Conservation (phyloP, 495 filamentous ascomycete species). For the Tuber umbilicatum region DNA sequence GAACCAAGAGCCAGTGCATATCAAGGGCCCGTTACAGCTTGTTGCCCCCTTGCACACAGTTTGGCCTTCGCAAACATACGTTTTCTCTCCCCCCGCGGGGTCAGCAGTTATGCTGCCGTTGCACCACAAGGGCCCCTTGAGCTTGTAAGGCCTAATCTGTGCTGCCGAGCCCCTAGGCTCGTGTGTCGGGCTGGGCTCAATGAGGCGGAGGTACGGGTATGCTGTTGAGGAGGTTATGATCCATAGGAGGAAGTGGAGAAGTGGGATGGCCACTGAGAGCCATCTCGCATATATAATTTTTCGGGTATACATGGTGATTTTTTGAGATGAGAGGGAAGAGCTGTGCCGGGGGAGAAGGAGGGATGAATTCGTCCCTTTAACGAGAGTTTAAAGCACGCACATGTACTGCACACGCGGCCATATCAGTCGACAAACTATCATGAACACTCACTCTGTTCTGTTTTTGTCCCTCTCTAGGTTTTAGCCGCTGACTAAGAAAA, state of each 20-base stretch:
- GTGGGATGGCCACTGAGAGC: neutral
- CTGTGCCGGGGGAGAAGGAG: neutral
- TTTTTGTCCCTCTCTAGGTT: neutral
- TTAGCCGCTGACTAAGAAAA: neutral
- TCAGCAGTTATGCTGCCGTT: conserved; percentile 17
- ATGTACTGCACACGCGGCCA: neutral
- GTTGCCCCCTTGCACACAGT: conserved; percentile 20
- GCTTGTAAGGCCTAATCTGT: neutral
- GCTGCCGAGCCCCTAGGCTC: neutral
- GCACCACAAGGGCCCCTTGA: conserved; percentile 23
- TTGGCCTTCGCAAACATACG: conserved; percentile 16
- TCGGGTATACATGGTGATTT: neutral
- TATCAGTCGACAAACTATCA: neutral
- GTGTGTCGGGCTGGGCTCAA: neutral
- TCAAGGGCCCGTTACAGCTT: conserved; percentile 20
- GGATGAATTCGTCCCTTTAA: neutral
- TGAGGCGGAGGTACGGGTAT: neutral
- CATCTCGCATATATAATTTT: neutral
- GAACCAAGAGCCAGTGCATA: conserved; percentile 26
- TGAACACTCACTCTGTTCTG: neutral
- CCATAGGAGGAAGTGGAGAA: neutral
- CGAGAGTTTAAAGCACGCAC: neutral
- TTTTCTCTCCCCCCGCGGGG: neutral
- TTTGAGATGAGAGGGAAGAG: neutral
- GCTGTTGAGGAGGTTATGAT: neutral